phyloP scores from a whole-genome alignment of 108 stramenopile species.

The Cyclostephanos tholiformis region DNA sequence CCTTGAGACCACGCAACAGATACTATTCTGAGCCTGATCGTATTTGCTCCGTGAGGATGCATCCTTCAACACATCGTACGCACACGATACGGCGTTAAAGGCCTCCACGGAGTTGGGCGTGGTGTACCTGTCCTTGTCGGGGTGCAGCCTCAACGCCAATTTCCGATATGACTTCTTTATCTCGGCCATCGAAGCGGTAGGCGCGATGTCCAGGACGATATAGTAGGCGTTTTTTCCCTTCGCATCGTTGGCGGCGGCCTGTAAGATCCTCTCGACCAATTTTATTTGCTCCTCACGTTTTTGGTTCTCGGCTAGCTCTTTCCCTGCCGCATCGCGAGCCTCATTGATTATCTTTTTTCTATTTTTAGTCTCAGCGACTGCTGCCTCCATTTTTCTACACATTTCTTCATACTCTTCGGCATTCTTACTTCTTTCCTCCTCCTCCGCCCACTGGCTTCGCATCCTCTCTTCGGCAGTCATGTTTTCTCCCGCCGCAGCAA shows the following conservation, averaged over 20 bases:
- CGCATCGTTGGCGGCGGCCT: neutral
- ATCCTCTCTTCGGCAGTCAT: neutral
- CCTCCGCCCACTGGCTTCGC: neutral
- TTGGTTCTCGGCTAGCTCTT: neutral
- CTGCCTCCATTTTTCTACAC: neutral
- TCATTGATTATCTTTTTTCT: neutral
- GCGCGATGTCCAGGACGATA: constrained; percentile 47
- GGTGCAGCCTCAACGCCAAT: constrained; percentile 48
- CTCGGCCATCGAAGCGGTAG: constrained; percentile 39
- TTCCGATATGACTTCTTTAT: constrained; percentile 76
- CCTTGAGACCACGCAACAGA: neutral
- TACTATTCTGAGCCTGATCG: constrained; percentile 2
- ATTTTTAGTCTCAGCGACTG: neutral
- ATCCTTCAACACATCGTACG: constrained; percentile 14
- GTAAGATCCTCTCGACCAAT: constrained; percentile 8
- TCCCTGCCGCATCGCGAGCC: neutral
- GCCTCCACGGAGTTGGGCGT: constrained; percentile 10
- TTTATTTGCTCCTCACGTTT: neutral
- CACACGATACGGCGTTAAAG: constrained; percentile 1
- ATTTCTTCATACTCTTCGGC: neutral
- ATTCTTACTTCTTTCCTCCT: neutral
- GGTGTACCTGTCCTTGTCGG: constrained; percentile 9
- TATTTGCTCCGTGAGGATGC: neutral
- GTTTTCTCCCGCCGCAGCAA: neutral
- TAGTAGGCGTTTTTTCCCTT: constrained; percentile 25